Conservation (phyloP, 2,329 filamentous ascomycete genomes). For the Colletotrichum godetiae region DNA sequence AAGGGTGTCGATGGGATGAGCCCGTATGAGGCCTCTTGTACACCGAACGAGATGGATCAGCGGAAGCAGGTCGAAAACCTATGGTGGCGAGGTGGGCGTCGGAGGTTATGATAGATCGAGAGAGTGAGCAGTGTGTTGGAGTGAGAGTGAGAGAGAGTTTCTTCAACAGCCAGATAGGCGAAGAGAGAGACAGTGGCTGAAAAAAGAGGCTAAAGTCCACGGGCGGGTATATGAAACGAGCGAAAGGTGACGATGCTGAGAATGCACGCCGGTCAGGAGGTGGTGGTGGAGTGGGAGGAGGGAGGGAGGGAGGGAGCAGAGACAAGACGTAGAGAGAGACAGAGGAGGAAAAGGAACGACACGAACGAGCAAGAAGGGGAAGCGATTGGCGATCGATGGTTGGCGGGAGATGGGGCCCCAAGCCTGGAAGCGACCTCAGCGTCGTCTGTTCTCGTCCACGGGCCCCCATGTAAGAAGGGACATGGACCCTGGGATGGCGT, state of each 20-base stretch:
- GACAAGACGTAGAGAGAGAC: slow-evolving; percentile 23
- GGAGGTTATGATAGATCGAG: slow-evolving; percentile 29
- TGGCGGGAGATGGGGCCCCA: slow-evolving; percentile 35
- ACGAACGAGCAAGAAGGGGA: slow-evolving; percentile 34
- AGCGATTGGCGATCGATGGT: slow-evolving; percentile 37
- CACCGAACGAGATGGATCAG: slow-evolving; percentile 13
- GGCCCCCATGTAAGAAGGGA: slow-evolving; percentile 25
- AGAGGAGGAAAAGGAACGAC: slow-evolving; percentile 32
- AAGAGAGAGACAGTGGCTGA: slow-evolving; percentile 37
- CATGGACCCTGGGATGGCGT: slow-evolving; percentile 30
- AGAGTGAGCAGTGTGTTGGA: slow-evolving; percentile 11
- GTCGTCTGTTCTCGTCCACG: slow-evolving; percentile 31
- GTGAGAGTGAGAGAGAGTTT: slow-evolving; percentile 32
- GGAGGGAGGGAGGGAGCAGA: slow-evolving; percentile 23
- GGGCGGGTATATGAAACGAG: slow-evolving; percentile 43
- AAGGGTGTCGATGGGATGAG: slow-evolving; percentile 20
- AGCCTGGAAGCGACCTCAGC: slow-evolving; percentile 35
- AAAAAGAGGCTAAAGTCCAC: slow-evolving; percentile 36
- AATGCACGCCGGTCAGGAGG: slow-evolving; percentile 37
- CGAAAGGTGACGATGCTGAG: slow-evolving; percentile 37
- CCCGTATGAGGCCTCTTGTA: slow-evolving; percentile 20
- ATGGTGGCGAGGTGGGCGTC: slow-evolving; percentile 13
- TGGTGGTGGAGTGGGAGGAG: slow-evolving; percentile 29
- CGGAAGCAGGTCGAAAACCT: slow-evolving; percentile 1
- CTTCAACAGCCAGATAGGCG: slow-evolving; percentile 36